Evolutionary conservation across 2,329 filamentous ascomycete genomes (phyloP).

Genomic region (Tolypocladium pustulatum): DNA sequence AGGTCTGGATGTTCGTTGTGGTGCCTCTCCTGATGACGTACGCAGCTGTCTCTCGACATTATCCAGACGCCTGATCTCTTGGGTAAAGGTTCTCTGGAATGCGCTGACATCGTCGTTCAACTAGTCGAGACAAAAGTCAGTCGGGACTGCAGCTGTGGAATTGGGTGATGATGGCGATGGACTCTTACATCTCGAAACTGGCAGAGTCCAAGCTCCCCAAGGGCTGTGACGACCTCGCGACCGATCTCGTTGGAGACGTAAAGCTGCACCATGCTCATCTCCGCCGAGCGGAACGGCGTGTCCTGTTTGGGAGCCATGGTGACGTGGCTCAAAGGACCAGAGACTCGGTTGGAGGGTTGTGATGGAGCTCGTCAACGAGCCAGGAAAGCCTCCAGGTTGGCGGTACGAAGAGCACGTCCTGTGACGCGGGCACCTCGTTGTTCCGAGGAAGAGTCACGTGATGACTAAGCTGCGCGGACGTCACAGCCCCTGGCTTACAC

Average conservation of each 20-base stretch:
- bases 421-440: constrained; percentile 11
- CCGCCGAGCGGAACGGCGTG: constrained; percentile 98
- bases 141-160: neutral
- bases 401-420: constrained; percentile 8
- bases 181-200: constrained; percentile 87
- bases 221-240: constrained; percentile 88
- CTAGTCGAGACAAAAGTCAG: constrained; percentile 32
- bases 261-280: constrained; percentile 99
- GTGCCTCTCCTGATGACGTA: constrained; percentile 37
- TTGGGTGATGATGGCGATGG: neutral
- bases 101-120: constrained; percentile 87
- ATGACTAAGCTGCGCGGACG: neutral
- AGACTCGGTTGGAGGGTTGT: constrained; percentile 16
- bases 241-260: constrained; percentile 99
- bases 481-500: neutral
- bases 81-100: constrained; percentile 94
- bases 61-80: constrained; percentile 92
- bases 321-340: constrained; percentile 19
- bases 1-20: constrained; percentile 13
- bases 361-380: constrained; percentile 18
- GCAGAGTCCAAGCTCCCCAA: constrained; percentile 91
- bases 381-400: constrained; percentile 12
- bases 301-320: constrained; percentile 61
- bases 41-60: constrained; percentile 97
- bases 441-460: constrained; percentile 18